These are phyloP conservation scores for Blastomyces silverae DNA, from an alignment of 2,329 filamentous ascomycete species.

Conservation along the genomic window DNA sequence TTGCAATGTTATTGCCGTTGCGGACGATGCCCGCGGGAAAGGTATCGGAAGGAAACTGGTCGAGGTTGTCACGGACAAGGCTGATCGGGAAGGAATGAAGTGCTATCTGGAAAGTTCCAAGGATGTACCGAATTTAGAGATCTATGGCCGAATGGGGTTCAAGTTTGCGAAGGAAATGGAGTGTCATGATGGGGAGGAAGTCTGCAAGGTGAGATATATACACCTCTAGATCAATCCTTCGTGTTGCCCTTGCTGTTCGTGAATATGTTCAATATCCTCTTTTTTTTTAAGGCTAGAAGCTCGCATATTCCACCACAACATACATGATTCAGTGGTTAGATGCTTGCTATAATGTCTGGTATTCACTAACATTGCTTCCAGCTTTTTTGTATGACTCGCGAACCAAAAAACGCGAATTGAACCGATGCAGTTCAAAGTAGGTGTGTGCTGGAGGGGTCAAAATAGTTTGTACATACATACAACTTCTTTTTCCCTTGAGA, in stretches of 20 bases:
- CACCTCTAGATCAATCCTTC: not conserved
- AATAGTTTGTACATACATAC: not conserved
- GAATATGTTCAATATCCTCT: not conserved
- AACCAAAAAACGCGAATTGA: conserved; percentile 14
- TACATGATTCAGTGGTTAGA: not conserved
- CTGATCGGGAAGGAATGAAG: conserved; percentile 56
- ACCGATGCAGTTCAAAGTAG: not conserved
- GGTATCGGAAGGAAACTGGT: conserved; percentile 61
- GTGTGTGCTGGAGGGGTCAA: not conserved
- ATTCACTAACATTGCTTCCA: conserved; percentile 10
- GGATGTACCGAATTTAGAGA: conserved; percentile 60
- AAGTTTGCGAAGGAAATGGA: conserved; percentile 59
- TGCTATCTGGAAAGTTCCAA: conserved; percentile 68
- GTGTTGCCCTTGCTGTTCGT: not conserved
- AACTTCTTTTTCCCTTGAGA: not conserved
- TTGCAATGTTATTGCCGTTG: conserved; percentile 66
- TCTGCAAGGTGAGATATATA: conserved; percentile 39
- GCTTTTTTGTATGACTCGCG: conserved; percentile 22
- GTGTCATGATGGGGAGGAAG: conserved; percentile 52
- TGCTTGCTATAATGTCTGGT: not conserved
- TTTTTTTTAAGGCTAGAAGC: not conserved
- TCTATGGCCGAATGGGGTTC: conserved; percentile 66
- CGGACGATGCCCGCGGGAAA: conserved; percentile 57
- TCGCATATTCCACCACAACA: not conserved
- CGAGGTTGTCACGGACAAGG: conserved; percentile 54